phyloP scores from a whole-genome alignment of 2,329 filamentous ascomycete species.

The Botrytis medusae region DNA sequence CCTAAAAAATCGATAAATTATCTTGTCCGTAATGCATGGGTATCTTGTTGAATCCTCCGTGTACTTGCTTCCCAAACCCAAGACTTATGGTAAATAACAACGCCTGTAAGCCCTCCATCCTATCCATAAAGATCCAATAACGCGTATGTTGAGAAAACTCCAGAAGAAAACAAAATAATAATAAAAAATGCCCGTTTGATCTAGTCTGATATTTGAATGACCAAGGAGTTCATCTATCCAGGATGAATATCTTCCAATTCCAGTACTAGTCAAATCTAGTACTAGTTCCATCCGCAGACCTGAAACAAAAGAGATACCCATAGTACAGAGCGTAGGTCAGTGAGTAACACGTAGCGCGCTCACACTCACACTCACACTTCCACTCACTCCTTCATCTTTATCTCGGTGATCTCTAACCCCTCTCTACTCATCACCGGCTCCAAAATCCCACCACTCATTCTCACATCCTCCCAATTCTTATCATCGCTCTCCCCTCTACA shows the following conservation, averaged over 20 bases:
- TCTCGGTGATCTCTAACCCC: neutral
- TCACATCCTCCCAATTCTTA: neutral
- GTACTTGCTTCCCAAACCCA: neutral
- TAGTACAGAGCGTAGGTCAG: neutral
- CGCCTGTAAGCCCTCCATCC: neutral
- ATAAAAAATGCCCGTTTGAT: neutral
- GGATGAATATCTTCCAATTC: neutral
- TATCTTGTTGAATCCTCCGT: neutral
- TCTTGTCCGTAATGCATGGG: neutral
- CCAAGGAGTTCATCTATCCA: neutral
- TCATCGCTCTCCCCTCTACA: slow-evolving; percentile 1
- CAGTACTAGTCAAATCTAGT: neutral
- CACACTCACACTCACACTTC: neutral
- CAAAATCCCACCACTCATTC: neutral
- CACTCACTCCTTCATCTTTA: neutral
- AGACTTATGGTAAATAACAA: neutral
- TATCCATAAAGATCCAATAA: neutral
- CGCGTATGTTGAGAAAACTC: neutral
- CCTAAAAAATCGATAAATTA: neutral
- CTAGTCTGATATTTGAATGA: neutral
- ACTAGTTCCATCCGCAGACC: neutral
- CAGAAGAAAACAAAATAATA: no score
- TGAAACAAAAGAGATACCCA: neutral
- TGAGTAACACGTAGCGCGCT: neutral
- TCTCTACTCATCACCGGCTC: neutral